A percentile compares a stretch with the other conserved stretches of the same genome.
Evolutionary conservation across 352 stramenopile genomes (phyloP).

Genomic region (Globisporangium recalcitrans): DNA sequence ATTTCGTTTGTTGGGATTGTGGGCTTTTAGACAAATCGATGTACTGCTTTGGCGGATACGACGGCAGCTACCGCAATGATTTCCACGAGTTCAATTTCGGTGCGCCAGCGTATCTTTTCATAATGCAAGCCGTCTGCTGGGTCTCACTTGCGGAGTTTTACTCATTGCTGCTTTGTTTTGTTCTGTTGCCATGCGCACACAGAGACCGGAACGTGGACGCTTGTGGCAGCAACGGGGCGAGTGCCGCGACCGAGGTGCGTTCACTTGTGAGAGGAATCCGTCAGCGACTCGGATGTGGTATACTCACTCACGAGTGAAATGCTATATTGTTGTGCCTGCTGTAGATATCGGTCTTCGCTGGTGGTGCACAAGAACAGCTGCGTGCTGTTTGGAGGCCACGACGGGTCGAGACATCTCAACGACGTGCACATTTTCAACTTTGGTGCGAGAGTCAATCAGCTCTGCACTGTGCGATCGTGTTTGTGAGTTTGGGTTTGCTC

Average conservation of each 20-base stretch:
- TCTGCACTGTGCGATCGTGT: background rate
- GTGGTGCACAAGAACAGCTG: conserved; percentile 91
- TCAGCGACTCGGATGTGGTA: background rate
- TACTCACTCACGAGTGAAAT: background rate
- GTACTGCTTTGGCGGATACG: conserved; percentile 93
- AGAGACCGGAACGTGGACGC: conserved; percentile 82
- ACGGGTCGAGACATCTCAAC: conserved; percentile 96
- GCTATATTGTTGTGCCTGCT: background rate
- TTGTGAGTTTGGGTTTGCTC: background rate
- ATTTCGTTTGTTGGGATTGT: background rate
- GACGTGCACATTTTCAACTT: conserved; percentile 98
- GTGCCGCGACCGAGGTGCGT: conserved; percentile 59
- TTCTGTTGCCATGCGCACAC: conserved; percentile 6
- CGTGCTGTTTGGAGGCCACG: conserved; percentile 96
- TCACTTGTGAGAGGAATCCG: background rate
- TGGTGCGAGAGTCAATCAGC: conserved; percentile 24
- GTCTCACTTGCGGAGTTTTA: background rate
- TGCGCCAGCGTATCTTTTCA: conserved; percentile 16
- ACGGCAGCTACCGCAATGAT: conserved; percentile 93
- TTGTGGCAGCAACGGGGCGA: conserved; percentile 69
- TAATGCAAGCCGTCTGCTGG: background rate
- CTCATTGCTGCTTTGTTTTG: background rate
- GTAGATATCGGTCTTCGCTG: conserved; percentile 86
- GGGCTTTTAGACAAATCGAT: conserved; percentile 63
- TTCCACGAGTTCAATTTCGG: conserved; percentile 96